Base-by-base conservation (phyloP, 305 asterid genomes). In the Fraxinus greggii region DNA sequence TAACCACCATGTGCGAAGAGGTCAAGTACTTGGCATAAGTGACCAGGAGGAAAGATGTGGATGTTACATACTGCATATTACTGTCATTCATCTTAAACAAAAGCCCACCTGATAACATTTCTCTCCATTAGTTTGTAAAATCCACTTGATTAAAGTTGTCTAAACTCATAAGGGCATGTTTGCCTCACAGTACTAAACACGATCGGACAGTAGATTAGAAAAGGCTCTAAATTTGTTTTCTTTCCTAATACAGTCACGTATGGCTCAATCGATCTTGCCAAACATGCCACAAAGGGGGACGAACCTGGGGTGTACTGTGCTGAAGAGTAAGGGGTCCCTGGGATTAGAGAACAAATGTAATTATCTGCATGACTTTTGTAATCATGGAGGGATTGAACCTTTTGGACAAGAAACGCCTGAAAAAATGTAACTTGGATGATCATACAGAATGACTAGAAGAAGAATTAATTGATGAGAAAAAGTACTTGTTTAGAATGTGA, bases 291-390 rank as follows among this genome's bases (percentile, higher is more conserved):
- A 19, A 56, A 19, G 69, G 67, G 17, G 17, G 13, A 56, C 65
- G 33, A 73, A 90, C 97, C 98, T 54, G 94, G 98, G 76, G 99
- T 97, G 91, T 93, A 97, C 74, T 97, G 95, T 38, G 98, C 88
- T 40, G 89, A 83, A 75, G 98, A 88, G 65, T 29, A 89, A 5
- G 98, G 89, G 17, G 93, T 89, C 81, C 98, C 98, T 17, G 99
- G 99, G 59, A 94, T 78, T 0, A 97, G 89, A 45, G 98, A 93
- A 86, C 99, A 97, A n/a, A 97, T 92, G 93, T 78, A 97, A 90
- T 92, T 94, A 85, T 97, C 99, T 7, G 99, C 96, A 59, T 91
- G 98, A 38, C 94, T 91, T 83, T 97, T 97, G 93, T 94, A 97
- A 69, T 94, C 98, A 51, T 93, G 98, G 67, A 97, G 98, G 48